Evolutionary conservation across 2,329 filamentous ascomycete genomes (phyloP).

Genomic region (Trichoderma cornu-damae): DNA sequence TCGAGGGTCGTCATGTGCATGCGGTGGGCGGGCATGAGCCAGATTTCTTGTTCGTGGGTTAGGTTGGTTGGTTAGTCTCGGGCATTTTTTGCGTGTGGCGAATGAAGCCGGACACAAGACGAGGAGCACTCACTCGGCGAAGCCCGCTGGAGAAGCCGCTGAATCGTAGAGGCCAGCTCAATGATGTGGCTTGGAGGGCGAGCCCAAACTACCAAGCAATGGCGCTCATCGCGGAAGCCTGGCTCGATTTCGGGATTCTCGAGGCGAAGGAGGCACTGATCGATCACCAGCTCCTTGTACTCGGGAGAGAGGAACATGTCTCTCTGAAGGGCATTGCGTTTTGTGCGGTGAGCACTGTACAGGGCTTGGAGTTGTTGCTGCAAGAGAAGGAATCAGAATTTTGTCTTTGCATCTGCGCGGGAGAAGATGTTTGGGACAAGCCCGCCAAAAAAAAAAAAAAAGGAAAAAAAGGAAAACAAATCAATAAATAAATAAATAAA

Average conservation of each 20-base stretch:
- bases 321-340: slow-evolving; percentile 70
- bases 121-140: slow-evolving; percentile 65
- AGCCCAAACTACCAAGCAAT: slow-evolving; percentile 87
- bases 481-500: too few relatives aligned
- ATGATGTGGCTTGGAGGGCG: slow-evolving; percentile 70
- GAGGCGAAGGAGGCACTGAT: slow-evolving; percentile 68
- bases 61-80: too few relatives aligned
- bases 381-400: neutral
- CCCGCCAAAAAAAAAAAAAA: too few relatives aligned
- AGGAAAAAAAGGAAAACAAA: too few relatives aligned
- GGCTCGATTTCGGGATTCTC: slow-evolving; percentile 59
- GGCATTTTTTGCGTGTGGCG: too few relatives aligned
- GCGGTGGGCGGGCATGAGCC: slow-evolving; percentile 74
- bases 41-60: slow-evolving; percentile 39
- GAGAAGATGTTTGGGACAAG: too few relatives aligned
- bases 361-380: slow-evolving; percentile 63
- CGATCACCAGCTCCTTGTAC: slow-evolving; percentile 68
- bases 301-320: slow-evolving; percentile 63
- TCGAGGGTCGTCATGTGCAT: slow-evolving; percentile 87
- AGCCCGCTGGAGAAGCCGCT: slow-evolving; percentile 57
- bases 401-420: neutral
- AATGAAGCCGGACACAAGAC: neutral
- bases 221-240: slow-evolving; percentile 66
- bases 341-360: slow-evolving; percentile 69
- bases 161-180: slow-evolving; percentile 61